phyloP scores from a whole-genome alignment of 1,284 basidiomycete genomes.

The Heterobasidion parviporum region DNA sequence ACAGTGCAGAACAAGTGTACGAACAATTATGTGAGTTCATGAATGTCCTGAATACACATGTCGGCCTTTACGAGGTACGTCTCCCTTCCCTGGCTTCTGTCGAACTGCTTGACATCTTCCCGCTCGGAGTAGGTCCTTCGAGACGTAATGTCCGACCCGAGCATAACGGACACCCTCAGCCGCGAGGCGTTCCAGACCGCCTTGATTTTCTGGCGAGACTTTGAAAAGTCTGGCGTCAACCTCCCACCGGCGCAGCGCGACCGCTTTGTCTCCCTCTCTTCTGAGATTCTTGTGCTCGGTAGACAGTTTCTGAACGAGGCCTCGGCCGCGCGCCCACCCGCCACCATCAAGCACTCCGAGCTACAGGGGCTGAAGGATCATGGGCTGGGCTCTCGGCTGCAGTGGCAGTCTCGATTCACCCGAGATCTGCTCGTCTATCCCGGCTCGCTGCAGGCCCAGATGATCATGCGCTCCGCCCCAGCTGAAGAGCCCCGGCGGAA shows the following conservation, averaged over 20 bases:
- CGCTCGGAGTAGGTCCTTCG: conserved; percentile 44
- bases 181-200: conserved; percentile 78
- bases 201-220: conserved; percentile 91
- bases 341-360: conserved; percentile 58
- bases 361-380: conserved; percentile 61
- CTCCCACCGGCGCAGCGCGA: conserved; percentile 72
- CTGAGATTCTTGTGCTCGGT: conserved; percentile 85
- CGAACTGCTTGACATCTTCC: conserved; percentile 12
- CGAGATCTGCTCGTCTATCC: conserved; percentile 71
- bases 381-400: conserved; percentile 59
- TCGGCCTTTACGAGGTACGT: conserved; percentile 83
- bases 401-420: conserved; percentile 67
- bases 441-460: conserved; percentile 82
- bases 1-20: conserved; percentile 82
- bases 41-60: conserved; percentile 95
- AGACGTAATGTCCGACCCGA: conserved; percentile 53
- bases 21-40: conserved; percentile 93
- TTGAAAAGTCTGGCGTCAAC: conserved; percentile 95
- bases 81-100: not conserved
- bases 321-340: conserved; percentile 51
- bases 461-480: conserved; percentile 85
- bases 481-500: conserved; percentile 75
- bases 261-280: conserved; percentile 86
- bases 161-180: conserved; percentile 51
- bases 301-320: conserved; percentile 76